phyloP scores from a whole-genome alignment of 106 monocot species.

The Allium fistulosum region DNA sequence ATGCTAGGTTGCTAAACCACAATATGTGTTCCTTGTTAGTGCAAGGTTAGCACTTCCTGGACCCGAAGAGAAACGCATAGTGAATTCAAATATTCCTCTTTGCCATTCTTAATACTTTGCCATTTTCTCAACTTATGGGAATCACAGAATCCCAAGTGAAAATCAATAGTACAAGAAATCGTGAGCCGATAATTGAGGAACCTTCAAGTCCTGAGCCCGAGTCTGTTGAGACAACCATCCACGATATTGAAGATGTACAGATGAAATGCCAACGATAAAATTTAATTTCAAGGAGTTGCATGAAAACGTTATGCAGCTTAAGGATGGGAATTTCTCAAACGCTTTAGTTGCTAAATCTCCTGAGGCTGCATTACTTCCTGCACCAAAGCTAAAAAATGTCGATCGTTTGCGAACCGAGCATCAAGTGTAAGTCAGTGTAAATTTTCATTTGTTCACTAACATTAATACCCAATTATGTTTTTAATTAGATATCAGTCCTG shows the following conservation, averaged over 20 bases:
- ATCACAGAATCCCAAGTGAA: conserved; percentile 2
- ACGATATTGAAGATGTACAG: conserved; percentile 55
- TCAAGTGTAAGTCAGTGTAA: conserved; percentile 37
- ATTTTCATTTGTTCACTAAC: neutral
- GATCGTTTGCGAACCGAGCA: conserved; percentile 58
- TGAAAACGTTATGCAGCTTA: conserved; percentile 26
- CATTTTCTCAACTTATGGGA: conserved; percentile 31
- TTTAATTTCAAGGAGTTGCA: conserved; percentile 49
- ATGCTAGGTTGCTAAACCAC: conserved; percentile 1
- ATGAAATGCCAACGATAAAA: conserved; percentile 61
- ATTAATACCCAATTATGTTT: neutral
- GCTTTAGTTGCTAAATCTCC: conserved; percentile 45
- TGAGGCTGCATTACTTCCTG: conserved; percentile 29
- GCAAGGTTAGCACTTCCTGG: conserved; percentile 67
- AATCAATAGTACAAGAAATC: conserved; percentile 7
- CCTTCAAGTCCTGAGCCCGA: conserved; percentile 52
- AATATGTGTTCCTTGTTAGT: conserved; percentile 19
- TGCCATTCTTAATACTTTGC: conserved; percentile 1
- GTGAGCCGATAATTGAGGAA: conserved; percentile 61
- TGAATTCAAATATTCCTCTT: conserved; percentile 14
- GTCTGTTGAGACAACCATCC: conserved; percentile 24
- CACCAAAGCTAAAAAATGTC: conserved; percentile 58
- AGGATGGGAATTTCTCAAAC: conserved; percentile 46
- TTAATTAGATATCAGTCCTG: neutral
- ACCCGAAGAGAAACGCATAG: conserved; percentile 47